These are phyloP conservation scores for Scenedesmus sp. DNA, from an alignment of 163 green algal species.

Conservation along the genomic window DNA sequence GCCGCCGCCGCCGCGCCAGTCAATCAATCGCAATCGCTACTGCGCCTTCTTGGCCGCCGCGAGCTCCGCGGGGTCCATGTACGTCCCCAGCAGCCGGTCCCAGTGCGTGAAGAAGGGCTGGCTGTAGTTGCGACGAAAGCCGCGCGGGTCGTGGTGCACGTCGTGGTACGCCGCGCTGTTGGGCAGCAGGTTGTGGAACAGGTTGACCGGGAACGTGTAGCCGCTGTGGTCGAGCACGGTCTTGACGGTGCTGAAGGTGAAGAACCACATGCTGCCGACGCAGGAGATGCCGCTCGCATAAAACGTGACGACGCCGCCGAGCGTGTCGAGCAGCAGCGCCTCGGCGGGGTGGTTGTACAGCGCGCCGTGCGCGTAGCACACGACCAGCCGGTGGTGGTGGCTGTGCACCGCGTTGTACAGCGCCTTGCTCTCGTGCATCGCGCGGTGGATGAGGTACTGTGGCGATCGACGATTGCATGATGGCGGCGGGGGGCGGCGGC, in stretches of 20 bases:
- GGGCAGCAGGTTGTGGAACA: constrained; percentile 64
- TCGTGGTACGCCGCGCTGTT: constrained; percentile 76
- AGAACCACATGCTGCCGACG: constrained; percentile 52
- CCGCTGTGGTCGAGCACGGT: constrained; percentile 68
- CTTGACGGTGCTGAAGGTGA: constrained; percentile 70
- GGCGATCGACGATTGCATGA: no score
- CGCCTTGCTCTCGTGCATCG: constrained; percentile 63
- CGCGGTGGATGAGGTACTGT: constrained; percentile 77
- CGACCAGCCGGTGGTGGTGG: constrained; percentile 67
- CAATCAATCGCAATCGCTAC: no score
- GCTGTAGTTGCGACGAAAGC: constrained; percentile 74
- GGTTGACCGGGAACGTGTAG: constrained; percentile 70
- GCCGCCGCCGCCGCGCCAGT: no score
- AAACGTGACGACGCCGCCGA: constrained; percentile 63
- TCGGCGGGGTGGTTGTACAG: constrained; percentile 80
- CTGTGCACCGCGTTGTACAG: constrained; percentile 78
- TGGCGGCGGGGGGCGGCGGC: no score
- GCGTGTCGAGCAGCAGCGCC: constrained; percentile 69
- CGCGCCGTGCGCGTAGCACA: constrained; percentile 70
- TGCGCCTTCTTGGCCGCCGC: constrained; percentile 4
- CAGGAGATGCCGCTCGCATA: constrained; percentile 59
- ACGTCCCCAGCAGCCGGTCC: constrained; percentile 68
- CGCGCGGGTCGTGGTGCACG: constrained; percentile 70
- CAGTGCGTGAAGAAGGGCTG: constrained; percentile 78
- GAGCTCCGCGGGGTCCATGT: constrained; percentile 46